Conservation (phyloP, 2,329 filamentous ascomycete species). For the Fusarium sp. region DNA sequence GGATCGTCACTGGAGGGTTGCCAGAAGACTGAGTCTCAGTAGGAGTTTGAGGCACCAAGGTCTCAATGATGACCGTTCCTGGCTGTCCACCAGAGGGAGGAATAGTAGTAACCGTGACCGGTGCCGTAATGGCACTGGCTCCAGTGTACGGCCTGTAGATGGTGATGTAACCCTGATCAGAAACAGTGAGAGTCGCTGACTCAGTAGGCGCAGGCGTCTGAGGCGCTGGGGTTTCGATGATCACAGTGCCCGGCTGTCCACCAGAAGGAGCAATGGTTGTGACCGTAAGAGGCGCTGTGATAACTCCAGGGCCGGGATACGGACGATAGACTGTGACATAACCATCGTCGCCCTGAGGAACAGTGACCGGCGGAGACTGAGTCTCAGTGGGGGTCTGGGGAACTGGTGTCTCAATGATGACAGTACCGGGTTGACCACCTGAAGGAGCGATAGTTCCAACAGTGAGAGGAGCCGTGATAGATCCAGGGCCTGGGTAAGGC, state of each 20-base stretch:
- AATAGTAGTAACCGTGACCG: slow-evolving; percentile 29
- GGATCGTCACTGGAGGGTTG: slow-evolving; percentile 23
- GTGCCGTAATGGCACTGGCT: slow-evolving; percentile 13
- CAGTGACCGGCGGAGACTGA: slow-evolving; percentile 19
- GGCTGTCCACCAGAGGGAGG: slow-evolving; percentile 18
- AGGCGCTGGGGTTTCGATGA: slow-evolving; percentile 28
- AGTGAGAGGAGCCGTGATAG: slow-evolving; percentile 24
- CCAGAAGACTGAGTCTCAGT: neutral
- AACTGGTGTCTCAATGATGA: slow-evolving; percentile 33
- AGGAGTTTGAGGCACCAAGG: neutral
- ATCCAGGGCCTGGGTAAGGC: slow-evolving; percentile 26
- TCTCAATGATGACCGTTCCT: slow-evolving; percentile 30
- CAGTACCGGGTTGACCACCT: slow-evolving; percentile 24
- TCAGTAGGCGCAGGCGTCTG: neutral
- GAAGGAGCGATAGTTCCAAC: slow-evolving; percentile 22
- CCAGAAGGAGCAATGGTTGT: slow-evolving; percentile 20
- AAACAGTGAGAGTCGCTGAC: slow-evolving; percentile 16
- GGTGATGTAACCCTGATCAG: slow-evolving; percentile 23
- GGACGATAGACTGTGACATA: slow-evolving; percentile 30
- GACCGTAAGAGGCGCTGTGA: slow-evolving; percentile 26
- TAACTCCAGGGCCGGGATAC: slow-evolving; percentile 22
- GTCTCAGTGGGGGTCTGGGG: slow-evolving; percentile 21
- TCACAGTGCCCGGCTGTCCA: slow-evolving; percentile 29
- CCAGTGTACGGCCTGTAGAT: slow-evolving; percentile 31
- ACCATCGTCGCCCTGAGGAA: slow-evolving; percentile 29